Percentiles rank a stretch among this genome's conserved stretches.
Conservation (phyloP, 1,284 basidiomycete genomes). For the Cutaneotrichosporon mucoides region DNA sequence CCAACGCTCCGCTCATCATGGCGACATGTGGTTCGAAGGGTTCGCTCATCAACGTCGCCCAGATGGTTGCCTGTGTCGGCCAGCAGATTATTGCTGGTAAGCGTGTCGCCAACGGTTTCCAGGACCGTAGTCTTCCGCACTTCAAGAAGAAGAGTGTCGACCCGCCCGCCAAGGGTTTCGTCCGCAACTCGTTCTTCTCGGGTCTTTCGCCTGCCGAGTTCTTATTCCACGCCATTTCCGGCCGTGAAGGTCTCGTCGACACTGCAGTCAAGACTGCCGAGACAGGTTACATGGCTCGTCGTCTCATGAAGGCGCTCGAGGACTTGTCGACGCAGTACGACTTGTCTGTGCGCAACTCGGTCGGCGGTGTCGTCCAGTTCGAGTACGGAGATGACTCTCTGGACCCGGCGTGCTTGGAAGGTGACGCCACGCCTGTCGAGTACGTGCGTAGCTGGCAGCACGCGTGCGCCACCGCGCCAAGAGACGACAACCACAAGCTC, state of each 20-base stretch:
- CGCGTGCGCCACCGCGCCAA: conserved; percentile 63
- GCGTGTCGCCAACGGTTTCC: conserved; percentile 98
- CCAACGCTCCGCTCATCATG: conserved; percentile 98
- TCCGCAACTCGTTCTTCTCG: conserved; percentile 93
- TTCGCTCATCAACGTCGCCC: conserved; percentile 99
- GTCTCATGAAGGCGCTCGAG: conserved; percentile 98
- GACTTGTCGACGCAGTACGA: conserved; percentile 97
- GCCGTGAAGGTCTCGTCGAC: conserved; percentile 96
- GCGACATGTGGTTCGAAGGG: conserved; percentile 99
- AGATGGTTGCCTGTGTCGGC: conserved; percentile 99
- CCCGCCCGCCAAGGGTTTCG: conserved; percentile 97
- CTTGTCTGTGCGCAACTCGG: conserved; percentile 91
- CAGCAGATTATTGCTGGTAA: conserved; percentile 98
- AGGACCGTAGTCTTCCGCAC: conserved; percentile 96
- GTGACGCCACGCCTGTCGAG: conserved; percentile 88
- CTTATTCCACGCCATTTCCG: conserved; percentile 97
- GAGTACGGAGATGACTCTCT: conserved; percentile 95
- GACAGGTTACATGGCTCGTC: conserved; percentile 98
- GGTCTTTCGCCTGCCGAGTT: conserved; percentile 96
- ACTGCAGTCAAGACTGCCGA: conserved; percentile 99
- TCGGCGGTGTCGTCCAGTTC: conserved; percentile 97
- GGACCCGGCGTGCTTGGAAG: conserved; percentile 93
- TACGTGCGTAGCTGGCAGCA: conserved; percentile 84
- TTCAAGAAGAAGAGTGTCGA: conserved; percentile 97
- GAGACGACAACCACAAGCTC: conserved; percentile 59